Base-by-base conservation (phyloP, 495 filamentous ascomycete species). In the Penicillium samsonianum region DNA sequence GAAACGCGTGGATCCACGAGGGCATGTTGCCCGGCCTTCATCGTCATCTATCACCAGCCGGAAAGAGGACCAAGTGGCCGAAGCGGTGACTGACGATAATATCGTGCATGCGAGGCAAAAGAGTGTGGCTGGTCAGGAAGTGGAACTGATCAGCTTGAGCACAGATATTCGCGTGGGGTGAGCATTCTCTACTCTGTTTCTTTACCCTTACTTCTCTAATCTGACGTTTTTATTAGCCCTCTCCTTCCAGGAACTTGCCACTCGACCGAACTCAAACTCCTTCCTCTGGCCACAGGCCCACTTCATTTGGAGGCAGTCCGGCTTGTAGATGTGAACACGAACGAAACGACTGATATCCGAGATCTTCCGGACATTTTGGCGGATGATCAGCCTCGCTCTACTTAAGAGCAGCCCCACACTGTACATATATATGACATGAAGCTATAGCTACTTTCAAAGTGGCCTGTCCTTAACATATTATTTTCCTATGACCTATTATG, bases 121-220 rank as follows among this genome's bases (percentile, higher is more conserved):
- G 62, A 87, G 78, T 59, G 84, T 86, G 23, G 78, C 82, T 26
- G 75, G 88, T n/a, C 90, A 94, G 46, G 75, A 82, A 33, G 83
- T 85, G 9, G 89, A 93, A 53, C 64, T 97, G 17, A 80, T 95
- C 9, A 90, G 89, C 63, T 75, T 96, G 43, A 95, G 87, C 58
- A 88, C 90, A 5, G 91, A 96, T 72, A 80, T 93, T 51, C 80
- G 90, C 33, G 80, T 96, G 46, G 93, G 94, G 83, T 88, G 73
- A 71, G 82, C 76, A 16, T 25, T 37, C 42, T 26, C n/a, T 50
- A 23, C 30, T 22, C 0, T 53, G 8, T 31, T 28, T 10, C 25
- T 8, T 7, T 31, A 12, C 2, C 11, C 5, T 51, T 22, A 12
- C 14, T 43, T 22, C 40, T 43, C 61, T 61, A 50, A 67, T 42